Base-by-base conservation (phyloP, 192 early-diverging fungal genomes). In the Coemansia sp. region DNA sequence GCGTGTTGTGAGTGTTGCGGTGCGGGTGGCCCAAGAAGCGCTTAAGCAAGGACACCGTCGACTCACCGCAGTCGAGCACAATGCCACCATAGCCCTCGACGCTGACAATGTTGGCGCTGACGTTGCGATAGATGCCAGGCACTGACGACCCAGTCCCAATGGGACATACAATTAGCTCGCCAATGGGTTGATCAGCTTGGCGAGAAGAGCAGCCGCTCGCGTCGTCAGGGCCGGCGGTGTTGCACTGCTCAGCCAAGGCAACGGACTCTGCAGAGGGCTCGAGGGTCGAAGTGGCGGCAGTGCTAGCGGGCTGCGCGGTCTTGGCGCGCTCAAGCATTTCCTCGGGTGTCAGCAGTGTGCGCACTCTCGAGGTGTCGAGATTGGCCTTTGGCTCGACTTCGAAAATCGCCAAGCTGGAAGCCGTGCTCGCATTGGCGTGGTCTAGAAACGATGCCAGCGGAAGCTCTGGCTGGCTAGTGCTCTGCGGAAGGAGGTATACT, bases 121-220 rank as follows among this genome's bases (percentile, higher is more conserved):
- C 96, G 77, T 99, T 99, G 70, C 97, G 87, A 76, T 93, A 95
- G 62, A 91, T 92, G 24, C 89, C 91, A 4, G 97, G 96, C 35
- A 94, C 74, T 17, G 95, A 87, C 19, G 94, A 92, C 24, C 94
- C 97, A 0, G 97, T 99, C 31, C 97, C 97, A 12, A 99, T 88
- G 4, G 96, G 85, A 6, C 90, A 88, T 14, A 83, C 64, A 4
- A 74, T 45, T n/a, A 77, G 63, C 17, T 67, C 71, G 32, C 49
- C 25, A 12, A 25, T 67, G 66, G 32, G 39, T 35, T 22, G 19
- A 8, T 58, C 54, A 35, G 35, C 41, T 37, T 46, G 29, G 12
- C 8, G 39, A 11, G 1, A 15, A 4, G 53, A 38, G 14, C 53
- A 11, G 17, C 35, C 3, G 6, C 38, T 31, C 46, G 8, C 43